Conservation (phyloP, 768 basidiomycete species). For the Xerocomellus amylosporus region DNA sequence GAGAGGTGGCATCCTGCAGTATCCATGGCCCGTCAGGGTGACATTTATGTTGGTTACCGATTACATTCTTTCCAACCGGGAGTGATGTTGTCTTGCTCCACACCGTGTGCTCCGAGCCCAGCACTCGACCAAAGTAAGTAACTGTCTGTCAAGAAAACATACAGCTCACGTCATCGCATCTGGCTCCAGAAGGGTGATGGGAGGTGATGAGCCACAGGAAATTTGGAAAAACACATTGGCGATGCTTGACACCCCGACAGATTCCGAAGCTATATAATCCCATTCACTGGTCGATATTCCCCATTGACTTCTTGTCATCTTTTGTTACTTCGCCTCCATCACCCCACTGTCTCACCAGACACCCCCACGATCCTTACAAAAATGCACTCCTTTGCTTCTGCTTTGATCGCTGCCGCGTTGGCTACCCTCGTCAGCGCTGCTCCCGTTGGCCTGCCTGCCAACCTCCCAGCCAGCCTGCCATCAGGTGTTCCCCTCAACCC, state of each 20-base stretch:
- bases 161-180: constrained; percentile 7
- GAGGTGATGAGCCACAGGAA: no score
- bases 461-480: neutral
- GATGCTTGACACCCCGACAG: neutral
- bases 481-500: neutral
- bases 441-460: constrained; percentile 12
- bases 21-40: neutral
- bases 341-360: constrained; percentile 13
- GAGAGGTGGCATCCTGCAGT: neutral
- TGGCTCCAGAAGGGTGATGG: neutral
- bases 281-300: neutral
- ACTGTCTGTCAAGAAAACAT: constrained; percentile 1
- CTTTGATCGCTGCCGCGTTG: constrained; percentile 30
- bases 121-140: constrained; percentile 9
- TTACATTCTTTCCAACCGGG: neutral
- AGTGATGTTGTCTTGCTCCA: constrained; percentile 10
- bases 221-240: constrained; percentile 1
- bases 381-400: constrained; percentile 36
- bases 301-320: constrained; percentile 21
- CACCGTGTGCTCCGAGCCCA: constrained; percentile 9
- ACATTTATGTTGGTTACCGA: neutral
- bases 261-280: constrained; percentile 20
- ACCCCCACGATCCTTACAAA: constrained; percentile 34
- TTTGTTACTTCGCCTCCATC: neutral
- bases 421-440: constrained; percentile 27